phyloP scores from a whole-genome alignment of 2,329 filamentous ascomycete genomes.

The Arthroderma sp. region DNA sequence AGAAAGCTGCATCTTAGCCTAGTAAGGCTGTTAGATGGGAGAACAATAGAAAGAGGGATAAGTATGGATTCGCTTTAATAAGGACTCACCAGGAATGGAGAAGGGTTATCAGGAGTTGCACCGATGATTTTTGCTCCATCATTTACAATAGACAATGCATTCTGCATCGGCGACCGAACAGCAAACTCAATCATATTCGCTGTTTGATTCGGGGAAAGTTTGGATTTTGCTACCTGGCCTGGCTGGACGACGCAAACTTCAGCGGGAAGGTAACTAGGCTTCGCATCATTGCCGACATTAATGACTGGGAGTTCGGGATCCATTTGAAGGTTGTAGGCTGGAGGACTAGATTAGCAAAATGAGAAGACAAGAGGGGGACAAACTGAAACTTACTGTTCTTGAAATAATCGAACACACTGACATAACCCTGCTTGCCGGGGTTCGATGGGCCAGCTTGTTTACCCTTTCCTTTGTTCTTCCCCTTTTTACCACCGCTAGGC shows the following conservation, averaged over 20 bases:
- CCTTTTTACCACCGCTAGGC: conserved; percentile 17
- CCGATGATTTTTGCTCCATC: conserved; percentile 44
- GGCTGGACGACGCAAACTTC: conserved; percentile 52
- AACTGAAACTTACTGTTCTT: conserved; percentile 21
- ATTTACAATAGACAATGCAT: conserved; percentile 51
- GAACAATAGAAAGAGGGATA: not conserved
- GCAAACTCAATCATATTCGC: conserved; percentile 59
- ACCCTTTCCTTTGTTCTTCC: conserved; percentile 15
- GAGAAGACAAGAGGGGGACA: not conserved
- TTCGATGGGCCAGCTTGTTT: conserved; percentile 18
- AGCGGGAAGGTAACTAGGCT: conserved; percentile 52
- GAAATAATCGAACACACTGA: conserved; percentile 43
- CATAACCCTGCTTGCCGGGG: conserved; percentile 23
- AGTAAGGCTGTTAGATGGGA: conserved; percentile 4
- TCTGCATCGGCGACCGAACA: conserved; percentile 51
- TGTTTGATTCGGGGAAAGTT: conserved; percentile 49
- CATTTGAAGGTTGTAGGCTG: conserved; percentile 27
- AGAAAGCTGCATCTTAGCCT: conserved; percentile 7
- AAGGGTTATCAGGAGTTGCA: conserved; percentile 31
- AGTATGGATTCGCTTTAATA: not conserved
- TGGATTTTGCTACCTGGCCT: conserved; percentile 50
- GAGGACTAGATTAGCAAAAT: conserved; percentile 3
- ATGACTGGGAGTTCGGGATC: conserved; percentile 44
- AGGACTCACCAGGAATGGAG: conserved; percentile 35
- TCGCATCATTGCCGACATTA: conserved; percentile 48